Evolutionary conservation across 2,329 filamentous ascomycete species (phyloP).

Genomic region (Bimuria novae-zelandiae): DNA sequence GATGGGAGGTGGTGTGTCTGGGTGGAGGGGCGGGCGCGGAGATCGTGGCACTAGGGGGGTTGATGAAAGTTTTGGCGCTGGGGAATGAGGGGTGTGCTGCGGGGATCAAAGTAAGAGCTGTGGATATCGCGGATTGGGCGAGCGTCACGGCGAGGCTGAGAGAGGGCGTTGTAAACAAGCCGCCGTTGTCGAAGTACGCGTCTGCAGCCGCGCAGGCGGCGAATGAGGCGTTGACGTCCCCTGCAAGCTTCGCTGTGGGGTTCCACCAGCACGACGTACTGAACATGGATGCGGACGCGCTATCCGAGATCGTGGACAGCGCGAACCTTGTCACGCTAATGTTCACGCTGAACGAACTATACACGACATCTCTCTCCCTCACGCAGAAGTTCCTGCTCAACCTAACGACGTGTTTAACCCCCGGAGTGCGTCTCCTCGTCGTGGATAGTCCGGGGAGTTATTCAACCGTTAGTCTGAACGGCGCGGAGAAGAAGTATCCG

Average conservation of each 20-base stretch:
- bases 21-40: conserved; percentile 70
- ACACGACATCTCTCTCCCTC: conserved; percentile 73
- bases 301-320: conserved; percentile 38
- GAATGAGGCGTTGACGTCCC: conserved; percentile 44
- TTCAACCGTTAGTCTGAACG: conserved; percentile 72
- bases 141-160: conserved; percentile 64
- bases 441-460: conserved; percentile 95
- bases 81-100: conserved; percentile 4
- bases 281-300: conserved; percentile 39
- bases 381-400: conserved; percentile 77
- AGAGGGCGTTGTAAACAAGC: conserved; percentile 58
- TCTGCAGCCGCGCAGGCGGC: conserved; percentile 51
- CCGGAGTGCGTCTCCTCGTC: conserved; percentile 74
- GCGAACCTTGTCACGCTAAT: conserved; percentile 73
- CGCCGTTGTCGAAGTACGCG: conserved; percentile 53
- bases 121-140: conserved; percentile 84
- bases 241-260: conserved; percentile 37
- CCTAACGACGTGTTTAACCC: conserved; percentile 63
- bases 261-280: conserved; percentile 61
- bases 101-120: conserved; percentile 58
- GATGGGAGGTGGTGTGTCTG: conserved; percentile 58
- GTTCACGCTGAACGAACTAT: conserved; percentile 96
- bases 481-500: conserved; percentile 70
- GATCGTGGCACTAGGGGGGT: conserved; percentile 65
- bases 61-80: conserved; percentile 45